These are phyloP conservation scores for Colletotrichum endophyticum DNA, from an alignment of 2,329 filamentous ascomycete genomes.

Conservation along the genomic window DNA sequence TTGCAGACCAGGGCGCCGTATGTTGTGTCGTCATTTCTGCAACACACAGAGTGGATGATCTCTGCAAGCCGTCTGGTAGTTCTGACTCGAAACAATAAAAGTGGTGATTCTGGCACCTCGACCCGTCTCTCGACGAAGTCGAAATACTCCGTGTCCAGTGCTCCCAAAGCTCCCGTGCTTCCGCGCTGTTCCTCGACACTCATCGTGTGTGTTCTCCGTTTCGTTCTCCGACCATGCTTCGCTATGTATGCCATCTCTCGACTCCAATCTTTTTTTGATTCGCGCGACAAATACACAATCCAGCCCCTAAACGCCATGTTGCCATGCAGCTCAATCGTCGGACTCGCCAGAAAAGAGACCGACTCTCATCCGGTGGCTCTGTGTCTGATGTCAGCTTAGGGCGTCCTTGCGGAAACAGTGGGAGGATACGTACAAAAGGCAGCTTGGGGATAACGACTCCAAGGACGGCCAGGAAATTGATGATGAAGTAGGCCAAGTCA, in stretches of 20 bases:
- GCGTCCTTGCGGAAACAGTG: not conserved
- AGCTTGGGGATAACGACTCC: slow-evolving; percentile 96
- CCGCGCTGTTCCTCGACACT: not conserved
- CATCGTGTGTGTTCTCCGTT: not conserved
- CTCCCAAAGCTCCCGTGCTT: not conserved
- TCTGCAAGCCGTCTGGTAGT: not conserved
- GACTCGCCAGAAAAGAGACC: slow-evolving; percentile 74
- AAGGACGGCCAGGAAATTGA: slow-evolving; percentile 93
- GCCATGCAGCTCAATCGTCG: slow-evolving; percentile 53
- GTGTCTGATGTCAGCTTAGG: slow-evolving; percentile 31
- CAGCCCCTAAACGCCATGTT: slow-evolving; percentile 12
- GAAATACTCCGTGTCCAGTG: not conserved
- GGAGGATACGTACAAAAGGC: slow-evolving; percentile 75
- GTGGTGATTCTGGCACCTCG: not conserved
- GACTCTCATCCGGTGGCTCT: slow-evolving; percentile 82
- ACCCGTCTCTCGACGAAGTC: not conserved
- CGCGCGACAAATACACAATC: slow-evolving; percentile 10
- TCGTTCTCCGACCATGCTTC: slow-evolving; percentile 15
- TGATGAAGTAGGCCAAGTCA: slow-evolving; percentile 93
- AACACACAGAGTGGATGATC: not conserved
- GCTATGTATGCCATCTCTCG: slow-evolving; percentile 20
- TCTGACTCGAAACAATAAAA: not conserved
- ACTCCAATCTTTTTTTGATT: slow-evolving; percentile 16
- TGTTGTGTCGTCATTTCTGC: not conserved
- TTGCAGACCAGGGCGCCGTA: not conserved